A percentile compares a stretch with the other conserved stretches of the same genome.
Evolutionary conservation across 2,329 filamentous ascomycete genomes (phyloP).

Genomic region (Grosmannia penicillata): DNA sequence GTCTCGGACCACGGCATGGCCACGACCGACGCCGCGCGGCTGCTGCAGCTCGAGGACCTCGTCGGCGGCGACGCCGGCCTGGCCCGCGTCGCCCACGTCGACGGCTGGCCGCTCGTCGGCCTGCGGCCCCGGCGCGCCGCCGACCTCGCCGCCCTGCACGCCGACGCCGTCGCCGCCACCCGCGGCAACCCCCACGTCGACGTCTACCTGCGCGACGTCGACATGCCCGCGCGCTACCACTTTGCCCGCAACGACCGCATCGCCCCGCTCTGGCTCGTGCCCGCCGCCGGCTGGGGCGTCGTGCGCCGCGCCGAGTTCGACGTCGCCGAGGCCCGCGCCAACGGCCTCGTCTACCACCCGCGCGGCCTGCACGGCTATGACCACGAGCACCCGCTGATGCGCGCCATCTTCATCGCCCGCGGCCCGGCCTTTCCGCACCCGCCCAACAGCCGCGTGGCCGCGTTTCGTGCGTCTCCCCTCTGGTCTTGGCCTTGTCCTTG

Average conservation of each 20-base stretch:
- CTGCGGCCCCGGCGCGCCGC: slow-evolving; percentile 60
- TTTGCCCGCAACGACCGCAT: slow-evolving; percentile 81
- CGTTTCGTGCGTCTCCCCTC: slow-evolving; percentile 59
- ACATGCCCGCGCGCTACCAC: slow-evolving; percentile 89
- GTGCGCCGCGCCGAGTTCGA: slow-evolving; percentile 69
- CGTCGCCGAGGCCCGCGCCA: slow-evolving; percentile 48
- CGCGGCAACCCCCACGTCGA: slow-evolving; percentile 57
- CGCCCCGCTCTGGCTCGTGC: slow-evolving; percentile 87
- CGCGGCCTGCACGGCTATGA: slow-evolving; percentile 88
- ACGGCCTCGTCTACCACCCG: slow-evolving; percentile 58
- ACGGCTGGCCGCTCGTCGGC: slow-evolving; percentile 90
- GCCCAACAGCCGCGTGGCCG: slow-evolving; percentile 62
- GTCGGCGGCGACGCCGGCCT: slow-evolving; percentile 40
- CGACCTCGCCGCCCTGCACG: slow-evolving; percentile 54
- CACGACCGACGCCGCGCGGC: slow-evolving; percentile 63
- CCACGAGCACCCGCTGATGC: slow-evolving; percentile 86
- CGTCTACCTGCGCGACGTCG: slow-evolving; percentile 69
- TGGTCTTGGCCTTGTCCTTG: too few relatives aligned
- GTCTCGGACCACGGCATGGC: slow-evolving; percentile 99
- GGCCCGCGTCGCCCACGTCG: slow-evolving; percentile 62
- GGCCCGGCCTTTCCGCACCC: slow-evolving; percentile 84
- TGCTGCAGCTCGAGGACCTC: slow-evolving; percentile 83
- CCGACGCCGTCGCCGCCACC: slow-evolving; percentile 39
- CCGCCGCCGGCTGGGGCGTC: slow-evolving; percentile 84
- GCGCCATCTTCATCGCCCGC: slow-evolving; percentile 83